Evolutionary conservation across 202 grass and related monocot species (phyloP).

Genomic region (Zizania palustris): DNA sequence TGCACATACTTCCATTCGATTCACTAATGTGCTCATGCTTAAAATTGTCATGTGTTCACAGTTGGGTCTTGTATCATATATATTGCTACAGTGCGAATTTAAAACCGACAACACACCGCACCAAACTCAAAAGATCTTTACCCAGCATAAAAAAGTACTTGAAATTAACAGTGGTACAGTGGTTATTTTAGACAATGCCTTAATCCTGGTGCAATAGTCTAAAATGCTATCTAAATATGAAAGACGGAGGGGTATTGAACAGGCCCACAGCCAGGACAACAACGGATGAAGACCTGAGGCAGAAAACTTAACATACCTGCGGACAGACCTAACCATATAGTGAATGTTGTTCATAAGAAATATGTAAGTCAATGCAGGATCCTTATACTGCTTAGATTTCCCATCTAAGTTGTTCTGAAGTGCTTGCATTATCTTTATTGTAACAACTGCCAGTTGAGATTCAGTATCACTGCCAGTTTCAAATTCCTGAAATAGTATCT

Average conservation of each 20-base stretch:
- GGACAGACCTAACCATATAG: slow-evolving; percentile 71
- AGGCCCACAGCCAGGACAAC: slow-evolving; percentile 10
- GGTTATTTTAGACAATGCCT: neutral
- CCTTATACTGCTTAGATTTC: slow-evolving; percentile 89
- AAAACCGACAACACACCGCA: neutral
- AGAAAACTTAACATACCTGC: slow-evolving; percentile 54
- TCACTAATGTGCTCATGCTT: neutral
- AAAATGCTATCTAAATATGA: neutral
- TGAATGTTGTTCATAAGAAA: slow-evolving; percentile 97
- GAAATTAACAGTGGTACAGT: neutral
- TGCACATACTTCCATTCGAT: neutral
- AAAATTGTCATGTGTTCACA: neutral
- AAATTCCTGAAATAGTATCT: slow-evolving; percentile 73
- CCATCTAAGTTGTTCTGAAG: slow-evolving; percentile 79
- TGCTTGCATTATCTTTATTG: slow-evolving; percentile 72
- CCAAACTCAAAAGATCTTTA: neutral
- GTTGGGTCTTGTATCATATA: neutral
- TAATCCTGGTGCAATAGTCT: neutral
- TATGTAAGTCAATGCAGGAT: slow-evolving; percentile 69
- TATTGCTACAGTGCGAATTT: neutral
- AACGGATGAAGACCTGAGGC: slow-evolving; percentile 20
- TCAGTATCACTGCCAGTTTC: slow-evolving; percentile 55
- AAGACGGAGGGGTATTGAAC: neutral
- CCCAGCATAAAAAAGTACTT: neutral
- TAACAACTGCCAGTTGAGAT: slow-evolving; percentile 67